Conservation (phyloP, 371 early-diverging fungal genomes). For the Astathelohania contejeani region DNA sequence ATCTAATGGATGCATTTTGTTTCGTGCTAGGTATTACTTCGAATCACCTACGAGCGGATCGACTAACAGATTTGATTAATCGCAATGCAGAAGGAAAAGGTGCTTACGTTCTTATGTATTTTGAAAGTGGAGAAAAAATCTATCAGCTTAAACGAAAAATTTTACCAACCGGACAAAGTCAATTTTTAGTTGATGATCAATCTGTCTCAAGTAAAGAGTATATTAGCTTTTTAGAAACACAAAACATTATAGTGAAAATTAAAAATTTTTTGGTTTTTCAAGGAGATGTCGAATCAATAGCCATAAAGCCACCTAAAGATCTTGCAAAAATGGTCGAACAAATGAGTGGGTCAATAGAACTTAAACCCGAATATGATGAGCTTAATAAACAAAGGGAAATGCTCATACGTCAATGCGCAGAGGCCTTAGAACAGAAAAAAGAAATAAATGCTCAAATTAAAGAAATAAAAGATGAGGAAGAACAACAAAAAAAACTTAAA, state of each 20-base stretch:
- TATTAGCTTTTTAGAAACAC: conserved; percentile 59
- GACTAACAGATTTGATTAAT: conserved; percentile 64
- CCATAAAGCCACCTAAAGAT: conserved; percentile 77
- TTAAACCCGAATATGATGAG: conserved; percentile 40
- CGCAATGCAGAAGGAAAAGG: conserved; percentile 1
- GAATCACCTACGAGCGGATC: conserved; percentile 64
- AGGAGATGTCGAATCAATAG: conserved; percentile 89
- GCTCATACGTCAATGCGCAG: conserved; percentile 11
- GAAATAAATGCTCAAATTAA: conserved; percentile 29
- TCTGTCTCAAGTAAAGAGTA: conserved; percentile 60
- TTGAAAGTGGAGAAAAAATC: conserved; percentile 29
- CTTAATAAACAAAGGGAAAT: conserved; percentile 7
- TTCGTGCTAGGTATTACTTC: conserved; percentile 85
- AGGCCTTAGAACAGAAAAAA: conserved; percentile 11
- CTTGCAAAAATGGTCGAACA: conserved; percentile 78
- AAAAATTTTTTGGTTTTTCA: conserved; percentile 94
- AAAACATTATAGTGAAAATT: conserved; percentile 77
- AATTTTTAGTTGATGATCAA: conserved; percentile 67
- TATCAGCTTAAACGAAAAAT: conserved; percentile 55
- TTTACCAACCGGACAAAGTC: conserved; percentile 56
- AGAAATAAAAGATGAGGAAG: conserved; percentile 21
- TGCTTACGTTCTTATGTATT: conserved; percentile 9
- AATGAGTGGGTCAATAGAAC: conserved; percentile 61
- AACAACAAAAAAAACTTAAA: conserved; percentile 25
- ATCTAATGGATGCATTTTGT: conserved; percentile 92